These are phyloP conservation scores for Diplodia sapinea DNA, from an alignment of 2,329 filamentous ascomycete species.

Conservation along the genomic window DNA sequence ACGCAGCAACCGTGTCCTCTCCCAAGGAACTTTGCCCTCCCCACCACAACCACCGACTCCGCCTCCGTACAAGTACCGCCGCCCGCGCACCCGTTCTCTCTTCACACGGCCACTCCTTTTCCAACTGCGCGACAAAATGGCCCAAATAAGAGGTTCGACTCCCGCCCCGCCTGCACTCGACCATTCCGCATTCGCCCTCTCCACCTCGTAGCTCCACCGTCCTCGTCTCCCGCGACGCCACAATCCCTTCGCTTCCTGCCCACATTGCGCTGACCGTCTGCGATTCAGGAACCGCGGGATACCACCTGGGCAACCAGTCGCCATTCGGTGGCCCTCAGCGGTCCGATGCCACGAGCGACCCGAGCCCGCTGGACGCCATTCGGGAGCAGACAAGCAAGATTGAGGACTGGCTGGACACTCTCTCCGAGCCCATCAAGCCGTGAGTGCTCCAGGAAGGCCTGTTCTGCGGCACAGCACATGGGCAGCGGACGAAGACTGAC, in stretches of 20 bases:
- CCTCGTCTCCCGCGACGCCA: not conserved
- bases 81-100: slow-evolving; percentile 14
- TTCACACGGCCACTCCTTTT: slow-evolving; percentile 27
- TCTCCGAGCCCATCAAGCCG: slow-evolving; percentile 93
- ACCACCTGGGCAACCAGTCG: slow-evolving; percentile 78
- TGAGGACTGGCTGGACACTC: slow-evolving; percentile 85
- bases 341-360: slow-evolving; percentile 67
- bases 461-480: not conserved
- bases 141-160: slow-evolving; percentile 23
- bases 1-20: slow-evolving; percentile 23
- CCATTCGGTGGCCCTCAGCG: slow-evolving; percentile 69
- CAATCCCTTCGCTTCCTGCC: slow-evolving; percentile 34
- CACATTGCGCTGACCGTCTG: not conserved
- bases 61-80: slow-evolving; percentile 20
- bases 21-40: slow-evolving; percentile 5
- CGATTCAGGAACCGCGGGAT: slow-evolving; percentile 67
- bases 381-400: slow-evolving; percentile 97
- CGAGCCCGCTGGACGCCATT: slow-evolving; percentile 84
- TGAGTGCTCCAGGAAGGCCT: slow-evolving; percentile 58
- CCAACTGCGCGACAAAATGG: slow-evolving; percentile 31
- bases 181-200: slow-evolving; percentile 26
- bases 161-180: not conserved
- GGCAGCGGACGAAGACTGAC: slow-evolving; percentile 36
- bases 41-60: slow-evolving; percentile 11
- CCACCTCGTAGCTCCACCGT: slow-evolving; percentile 1